phyloP scores from a whole-genome alignment of 2,329 filamentous ascomycete species.

The Botryotinia convoluta region DNA sequence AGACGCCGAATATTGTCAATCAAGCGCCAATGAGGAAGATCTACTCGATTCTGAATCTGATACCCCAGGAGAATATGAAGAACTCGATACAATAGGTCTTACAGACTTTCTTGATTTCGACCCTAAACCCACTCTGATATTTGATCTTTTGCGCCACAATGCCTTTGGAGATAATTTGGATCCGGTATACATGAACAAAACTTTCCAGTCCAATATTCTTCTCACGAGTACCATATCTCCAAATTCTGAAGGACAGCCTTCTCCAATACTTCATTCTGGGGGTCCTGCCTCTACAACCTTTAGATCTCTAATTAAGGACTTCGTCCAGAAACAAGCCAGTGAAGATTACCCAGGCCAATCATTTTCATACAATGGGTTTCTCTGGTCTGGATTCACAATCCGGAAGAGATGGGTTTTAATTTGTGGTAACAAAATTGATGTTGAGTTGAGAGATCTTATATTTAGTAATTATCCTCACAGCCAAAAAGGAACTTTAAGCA shows the following conservation, averaged over 20 bases:
- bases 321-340: slow-evolving; percentile 7
- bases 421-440: slow-evolving; percentile 17
- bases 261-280: neutral
- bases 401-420: slow-evolving; percentile 15
- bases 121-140: slow-evolving; percentile 68
- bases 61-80: neutral
- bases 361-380: slow-evolving; percentile 11
- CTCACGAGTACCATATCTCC: neutral
- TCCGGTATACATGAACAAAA: slow-evolving; percentile 63
- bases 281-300: neutral
- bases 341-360: neutral
- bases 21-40: slow-evolving; percentile 13
- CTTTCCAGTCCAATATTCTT: slow-evolving; percentile 5
- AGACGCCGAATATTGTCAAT: neutral
- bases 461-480: neutral
- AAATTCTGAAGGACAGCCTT: neutral
- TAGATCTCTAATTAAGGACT: slow-evolving; percentile 3
- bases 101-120: slow-evolving; percentile 70
- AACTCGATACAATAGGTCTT: slow-evolving; percentile 12
- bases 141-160: slow-evolving; percentile 47
- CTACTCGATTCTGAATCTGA: neutral
- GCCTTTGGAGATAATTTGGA: slow-evolving; percentile 43
- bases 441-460: slow-evolving; percentile 47
- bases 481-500: neutral
- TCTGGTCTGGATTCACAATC: slow-evolving; percentile 13